A percentile compares a stretch with the other conserved stretches of the same genome.
phyloP scores from a whole-genome alignment of 805 yeast species.

The Candida patagonica region DNA sequence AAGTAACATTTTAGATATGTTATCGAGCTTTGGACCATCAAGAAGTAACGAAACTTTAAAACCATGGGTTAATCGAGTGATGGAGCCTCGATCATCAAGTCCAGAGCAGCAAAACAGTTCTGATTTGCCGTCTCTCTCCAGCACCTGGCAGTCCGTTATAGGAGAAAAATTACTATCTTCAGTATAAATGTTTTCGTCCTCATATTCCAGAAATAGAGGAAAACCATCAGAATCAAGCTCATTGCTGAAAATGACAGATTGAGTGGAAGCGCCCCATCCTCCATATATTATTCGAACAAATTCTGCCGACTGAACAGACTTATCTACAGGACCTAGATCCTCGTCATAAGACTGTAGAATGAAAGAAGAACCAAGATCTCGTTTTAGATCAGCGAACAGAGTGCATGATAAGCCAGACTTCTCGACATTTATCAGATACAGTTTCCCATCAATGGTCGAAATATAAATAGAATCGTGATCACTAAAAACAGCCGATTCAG shows the following conservation, averaged over 20 bases:
- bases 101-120: constrained; percentile 14
- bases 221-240: background rate
- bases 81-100: constrained; percentile 8
- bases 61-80: constrained; percentile 11
- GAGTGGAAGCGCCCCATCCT: constrained; percentile 34
- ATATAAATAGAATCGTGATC: constrained; percentile 16
- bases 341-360: constrained; percentile 17
- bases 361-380: constrained; percentile 28
- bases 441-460: background rate
- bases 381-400: constrained; percentile 20
- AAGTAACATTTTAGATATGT: constrained; percentile 8
- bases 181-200: constrained; percentile 31
- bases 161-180: constrained; percentile 38
- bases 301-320: constrained; percentile 5
- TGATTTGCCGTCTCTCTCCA: background rate
- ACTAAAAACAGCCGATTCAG: constrained; percentile 8
- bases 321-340: constrained; percentile 4
- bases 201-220: constrained; percentile 1
- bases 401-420: background rate
- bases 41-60: constrained; percentile 8
- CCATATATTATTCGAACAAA: constrained; percentile 27
- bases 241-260: constrained; percentile 28
- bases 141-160: background rate
- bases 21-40: constrained; percentile 10
- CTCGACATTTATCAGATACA: constrained; percentile 16